Percentiles rank a stretch among this genome's conserved stretches.
Evolutionary conservation across 2,329 filamentous ascomycete species (phyloP).

Genomic region (Trichophyton equinum): DNA sequence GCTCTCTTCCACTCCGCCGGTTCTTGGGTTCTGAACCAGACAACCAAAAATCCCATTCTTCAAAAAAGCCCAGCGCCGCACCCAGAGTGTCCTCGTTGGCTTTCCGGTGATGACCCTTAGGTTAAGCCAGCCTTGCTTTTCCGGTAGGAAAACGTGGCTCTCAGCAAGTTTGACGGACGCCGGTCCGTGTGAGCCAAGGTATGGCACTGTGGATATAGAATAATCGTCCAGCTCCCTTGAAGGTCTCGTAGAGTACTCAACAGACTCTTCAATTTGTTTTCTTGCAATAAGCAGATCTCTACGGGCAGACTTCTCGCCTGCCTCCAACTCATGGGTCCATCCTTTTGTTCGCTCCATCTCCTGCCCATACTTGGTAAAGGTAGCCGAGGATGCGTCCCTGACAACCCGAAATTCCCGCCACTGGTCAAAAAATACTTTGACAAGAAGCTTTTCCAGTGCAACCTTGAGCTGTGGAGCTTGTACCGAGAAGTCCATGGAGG

Average conservation of each 20-base stretch:
- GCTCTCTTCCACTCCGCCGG: slow-evolving; percentile 79
- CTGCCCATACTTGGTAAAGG: slow-evolving; percentile 53
- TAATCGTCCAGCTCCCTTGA: slow-evolving; percentile 92
- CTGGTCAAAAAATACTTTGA: slow-evolving; percentile 71
- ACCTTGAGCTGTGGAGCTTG: slow-evolving; percentile 74
- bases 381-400: slow-evolving; percentile 49
- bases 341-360: slow-evolving; percentile 88
- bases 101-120: slow-evolving; percentile 71
- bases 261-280: slow-evolving; percentile 67
- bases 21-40: slow-evolving; percentile 67
- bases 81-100: slow-evolving; percentile 79
- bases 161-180: slow-evolving; percentile 46
- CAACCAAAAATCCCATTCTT: slow-evolving; percentile 94
- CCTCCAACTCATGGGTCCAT: slow-evolving; percentile 91
- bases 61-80: slow-evolving; percentile 88
- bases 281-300: slow-evolving; percentile 67
- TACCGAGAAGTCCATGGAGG: slow-evolving; percentile 86
- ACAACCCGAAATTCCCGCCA: slow-evolving; percentile 74
- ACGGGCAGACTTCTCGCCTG: slow-evolving; percentile 70
- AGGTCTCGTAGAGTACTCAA: slow-evolving; percentile 58
- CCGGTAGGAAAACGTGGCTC: slow-evolving; percentile 37
- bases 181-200: slow-evolving; percentile 58
- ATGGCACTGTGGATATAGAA: slow-evolving; percentile 76
- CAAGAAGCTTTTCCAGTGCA: slow-evolving; percentile 72
- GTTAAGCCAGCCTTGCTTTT: slow-evolving; percentile 95